Conservation (phyloP, 2,329 filamentous ascomycete species). For the Pseudopithomyces chartarum region DNA sequence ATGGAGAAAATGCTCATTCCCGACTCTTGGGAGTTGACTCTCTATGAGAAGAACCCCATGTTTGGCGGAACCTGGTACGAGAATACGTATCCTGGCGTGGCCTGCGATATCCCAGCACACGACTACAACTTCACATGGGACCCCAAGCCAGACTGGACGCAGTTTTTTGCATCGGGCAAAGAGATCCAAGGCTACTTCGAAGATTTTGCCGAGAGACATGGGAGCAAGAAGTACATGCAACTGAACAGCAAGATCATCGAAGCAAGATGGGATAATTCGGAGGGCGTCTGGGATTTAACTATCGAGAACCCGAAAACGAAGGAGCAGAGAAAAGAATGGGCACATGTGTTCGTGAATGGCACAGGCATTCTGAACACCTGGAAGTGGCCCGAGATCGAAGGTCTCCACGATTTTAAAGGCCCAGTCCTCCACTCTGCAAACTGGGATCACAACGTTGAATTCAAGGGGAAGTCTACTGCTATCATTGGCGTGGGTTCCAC, state of each 20-base stretch:
- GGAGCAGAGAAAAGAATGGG: slow-evolving; percentile 39
- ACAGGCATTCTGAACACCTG: slow-evolving; percentile 52
- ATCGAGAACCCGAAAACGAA: slow-evolving; percentile 42
- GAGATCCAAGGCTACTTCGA: slow-evolving; percentile 59
- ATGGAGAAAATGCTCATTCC: slow-evolving; percentile 39
- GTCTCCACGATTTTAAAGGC: slow-evolving; percentile 50
- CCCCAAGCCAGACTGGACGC: slow-evolving; percentile 61
- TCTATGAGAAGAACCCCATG: slow-evolving; percentile 37
- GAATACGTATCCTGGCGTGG: slow-evolving; percentile 41
- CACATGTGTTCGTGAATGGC: slow-evolving; percentile 51
- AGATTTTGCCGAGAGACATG: slow-evolving; percentile 62
- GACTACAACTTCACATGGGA: slow-evolving; percentile 68
- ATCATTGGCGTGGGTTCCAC: slow-evolving; percentile 43
- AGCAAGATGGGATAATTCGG: slow-evolving; percentile 51
- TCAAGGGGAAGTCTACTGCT: slow-evolving; percentile 34
- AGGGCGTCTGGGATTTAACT: slow-evolving; percentile 47
- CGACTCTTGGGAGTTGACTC: slow-evolving; percentile 35
- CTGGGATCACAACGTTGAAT: slow-evolving; percentile 49
- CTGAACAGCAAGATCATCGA: slow-evolving; percentile 51
- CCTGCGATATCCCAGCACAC: slow-evolving; percentile 50
- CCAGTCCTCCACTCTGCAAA: slow-evolving; percentile 51
- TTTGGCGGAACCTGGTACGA: slow-evolving; percentile 43
- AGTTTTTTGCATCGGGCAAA: slow-evolving; percentile 54
- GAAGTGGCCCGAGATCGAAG: slow-evolving; percentile 52
- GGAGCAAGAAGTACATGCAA: slow-evolving; percentile 52